Evolutionary conservation across 2,329 filamentous ascomycete species (phyloP).

Genomic region (Didymellaceae sp.): DNA sequence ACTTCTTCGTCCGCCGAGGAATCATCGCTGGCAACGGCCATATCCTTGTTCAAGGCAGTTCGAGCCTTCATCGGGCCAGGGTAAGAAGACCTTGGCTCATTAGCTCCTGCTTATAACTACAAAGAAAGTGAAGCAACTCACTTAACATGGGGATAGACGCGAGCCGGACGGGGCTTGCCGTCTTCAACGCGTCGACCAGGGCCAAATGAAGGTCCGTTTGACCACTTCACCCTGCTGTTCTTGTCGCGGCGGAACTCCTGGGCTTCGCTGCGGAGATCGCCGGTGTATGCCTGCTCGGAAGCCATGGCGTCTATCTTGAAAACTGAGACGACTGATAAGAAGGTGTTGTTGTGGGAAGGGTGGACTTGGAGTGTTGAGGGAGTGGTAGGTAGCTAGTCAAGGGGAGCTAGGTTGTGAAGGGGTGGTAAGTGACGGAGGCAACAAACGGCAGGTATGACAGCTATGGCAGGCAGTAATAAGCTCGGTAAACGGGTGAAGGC

Average conservation of each 20-base stretch:
- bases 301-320: slow-evolving; percentile 46
- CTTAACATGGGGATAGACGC: slow-evolving; percentile 39
- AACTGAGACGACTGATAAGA: slow-evolving; percentile 17
- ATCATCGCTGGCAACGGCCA: slow-evolving; percentile 49
- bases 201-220: slow-evolving; percentile 51
- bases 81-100: slow-evolving; percentile 26
- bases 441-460: slow-evolving; percentile 20
- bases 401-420: slow-evolving; percentile 7
- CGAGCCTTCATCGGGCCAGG: slow-evolving; percentile 44
- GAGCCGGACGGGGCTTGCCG: slow-evolving; percentile 46
- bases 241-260: slow-evolving; percentile 60
- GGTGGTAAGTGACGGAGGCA: slow-evolving; percentile 17
- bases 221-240: slow-evolving; percentile 60
- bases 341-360: slow-evolving; percentile 5
- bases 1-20: slow-evolving; percentile 55
- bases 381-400: slow-evolving; percentile 5
- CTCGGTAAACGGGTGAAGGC: slow-evolving; percentile 31
- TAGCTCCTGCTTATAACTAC: not conserved
- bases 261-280: slow-evolving; percentile 62
- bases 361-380: slow-evolving; percentile 6
- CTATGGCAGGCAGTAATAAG: slow-evolving; percentile 39
- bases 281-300: slow-evolving; percentile 55
- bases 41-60: slow-evolving; percentile 52
- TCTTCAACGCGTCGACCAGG: slow-evolving; percentile 48
- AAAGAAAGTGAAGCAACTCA: slow-evolving; percentile 23